Conservation (phyloP, 1,139 yeast genomes). For the Candida tetrigidarum region DNA sequence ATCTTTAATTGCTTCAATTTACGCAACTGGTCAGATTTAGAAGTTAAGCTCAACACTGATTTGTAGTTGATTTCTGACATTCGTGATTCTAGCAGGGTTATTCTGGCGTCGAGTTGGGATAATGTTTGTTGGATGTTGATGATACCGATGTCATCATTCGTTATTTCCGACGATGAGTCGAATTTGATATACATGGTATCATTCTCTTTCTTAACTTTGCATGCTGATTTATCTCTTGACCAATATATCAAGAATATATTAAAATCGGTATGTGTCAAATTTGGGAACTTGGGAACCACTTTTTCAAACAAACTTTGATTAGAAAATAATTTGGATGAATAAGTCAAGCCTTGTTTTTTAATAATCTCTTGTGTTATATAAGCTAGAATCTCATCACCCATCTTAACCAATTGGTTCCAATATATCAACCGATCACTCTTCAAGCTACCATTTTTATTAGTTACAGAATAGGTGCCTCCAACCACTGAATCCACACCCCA, state of each 20-base stretch:
- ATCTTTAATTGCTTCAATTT: slow-evolving; percentile 13
- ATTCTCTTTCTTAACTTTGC: slow-evolving; percentile 16
- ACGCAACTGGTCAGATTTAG: slow-evolving; percentile 15
- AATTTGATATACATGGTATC: slow-evolving; percentile 29
- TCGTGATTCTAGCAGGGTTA: slow-evolving; percentile 24
- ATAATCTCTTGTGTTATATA: slow-evolving; percentile 14
- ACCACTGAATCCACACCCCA: slow-evolving; percentile 20
- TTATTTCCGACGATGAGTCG: slow-evolving; percentile 18
- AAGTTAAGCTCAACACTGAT: slow-evolving; percentile 11
- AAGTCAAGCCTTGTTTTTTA: slow-evolving; percentile 19
- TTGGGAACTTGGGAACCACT: slow-evolving; percentile 16
- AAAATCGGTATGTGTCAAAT: slow-evolving; percentile 27
- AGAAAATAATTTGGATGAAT: slow-evolving; percentile 27
- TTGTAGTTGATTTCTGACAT: slow-evolving; percentile 26
- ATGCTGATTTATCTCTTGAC: slow-evolving; percentile 25
- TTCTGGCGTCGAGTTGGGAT: slow-evolving; percentile 24
- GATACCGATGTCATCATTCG: slow-evolving; percentile 36
- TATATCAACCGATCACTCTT: slow-evolving; percentile 30
- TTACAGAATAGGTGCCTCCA: slow-evolving; percentile 12
- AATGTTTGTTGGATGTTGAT: slow-evolving; percentile 27
- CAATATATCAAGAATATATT: slow-evolving; percentile 29
- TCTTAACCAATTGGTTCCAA: slow-evolving; percentile 26
- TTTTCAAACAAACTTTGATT: slow-evolving; percentile 19
- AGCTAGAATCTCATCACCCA: slow-evolving; percentile 19
- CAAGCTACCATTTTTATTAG: slow-evolving; percentile 19